Base-by-base conservation (phyloP, 139 green algal species). In the Haematococcus lacustris region DNA sequence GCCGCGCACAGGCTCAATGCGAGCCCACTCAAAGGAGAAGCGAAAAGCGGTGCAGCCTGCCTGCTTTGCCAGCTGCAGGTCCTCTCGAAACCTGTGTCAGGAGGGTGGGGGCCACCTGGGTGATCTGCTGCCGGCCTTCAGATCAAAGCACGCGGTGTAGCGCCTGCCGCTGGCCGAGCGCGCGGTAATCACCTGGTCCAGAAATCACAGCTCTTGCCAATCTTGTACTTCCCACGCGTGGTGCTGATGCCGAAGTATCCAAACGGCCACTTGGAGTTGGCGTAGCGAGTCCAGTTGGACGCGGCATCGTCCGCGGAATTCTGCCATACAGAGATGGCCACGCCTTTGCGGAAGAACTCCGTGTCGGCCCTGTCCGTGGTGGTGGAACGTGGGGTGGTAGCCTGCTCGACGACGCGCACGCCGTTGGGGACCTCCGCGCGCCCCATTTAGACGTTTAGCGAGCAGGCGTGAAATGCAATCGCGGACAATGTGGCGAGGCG, bases 11-110 rank as follows among this genome's bases (percentile, higher is more conserved):
- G 91, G 91, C 70, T 91, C 81, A 3, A 95, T 84, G 68, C 90
- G 82, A 28, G 79, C 77, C 91, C 91, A 96, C 78, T 96, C 91
- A 38, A 96, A 79, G 7, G 86, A 93, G 38, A 96, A 74, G 9
- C 91, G 82, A 73, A 95, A 93, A 6, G 79, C 75, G 65, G 91
- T 96, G 76, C 75, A 83, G 23, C 86, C 88, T 30, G 90, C 57
- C 33, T 80, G 3, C 5, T 70, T 53, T 0, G 87, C 75, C 3
- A 85, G 75, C 59, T 78, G 51, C 28, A 94, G 81, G 71, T 94
- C 89, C 41, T 86, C 71, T 51, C 81, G 50, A 43, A 85, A 90
- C 63, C 80, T 86, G 75, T 21, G 2, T 23, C 13, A 34, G 33
- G 0, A 33, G 1, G 30, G 9, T 3, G 1, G 33, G n/a, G n/a